Evolutionary conservation across 441 rosid genomes (phyloP), one percentile per base, ranked within the genome.

Genomic region (Adansonia gregorii): DNA sequence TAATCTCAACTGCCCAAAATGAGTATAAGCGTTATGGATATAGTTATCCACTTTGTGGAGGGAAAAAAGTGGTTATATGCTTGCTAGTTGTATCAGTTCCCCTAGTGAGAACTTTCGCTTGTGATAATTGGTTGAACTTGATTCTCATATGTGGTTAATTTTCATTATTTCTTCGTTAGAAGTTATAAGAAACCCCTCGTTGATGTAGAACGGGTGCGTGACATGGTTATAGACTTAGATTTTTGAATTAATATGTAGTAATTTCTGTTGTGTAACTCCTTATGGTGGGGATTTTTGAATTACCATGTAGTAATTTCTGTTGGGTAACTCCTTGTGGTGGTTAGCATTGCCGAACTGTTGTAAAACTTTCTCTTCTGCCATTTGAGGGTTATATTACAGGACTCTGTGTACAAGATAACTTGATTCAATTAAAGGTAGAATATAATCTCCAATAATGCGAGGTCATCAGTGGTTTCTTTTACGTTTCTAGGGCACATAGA

Each of bases 391-490:
- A 45, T 67, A 45, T 20, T 6, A 68, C 2, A 19, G 39, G 39
- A 67, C n/a, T 22, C 1, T 11, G 11, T 46, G 9, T 67, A 6
- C 52, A 20, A 67, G 72, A 15, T 12, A 46, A 46, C 35, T 45
- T 67, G n/a, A 45, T 45, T 19, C 19, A 9, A 19, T 45, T 45
- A 45, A 67, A 45, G 14, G 4, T 67, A 67, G n/a, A 45, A 43
- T 43, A 64, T 0, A 43, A n/a, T 22, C 11, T 43, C 20, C 54
- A 9, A 19, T 19, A 43, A 19, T 19, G 31, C 31, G 27, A 19
- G 72, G 31, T 45, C 31, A 45, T 46, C 9, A 45, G 55, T 67
- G 72, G 72, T 46, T 67, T 45, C 35, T 45, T 19, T 45, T 68
- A 15, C 5, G n/a, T 19, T 17, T 67, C 31, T 67, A 43, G 20